phyloP scores from a whole-genome alignment of 805 yeast species.

The Komagataella ulmi region DNA sequence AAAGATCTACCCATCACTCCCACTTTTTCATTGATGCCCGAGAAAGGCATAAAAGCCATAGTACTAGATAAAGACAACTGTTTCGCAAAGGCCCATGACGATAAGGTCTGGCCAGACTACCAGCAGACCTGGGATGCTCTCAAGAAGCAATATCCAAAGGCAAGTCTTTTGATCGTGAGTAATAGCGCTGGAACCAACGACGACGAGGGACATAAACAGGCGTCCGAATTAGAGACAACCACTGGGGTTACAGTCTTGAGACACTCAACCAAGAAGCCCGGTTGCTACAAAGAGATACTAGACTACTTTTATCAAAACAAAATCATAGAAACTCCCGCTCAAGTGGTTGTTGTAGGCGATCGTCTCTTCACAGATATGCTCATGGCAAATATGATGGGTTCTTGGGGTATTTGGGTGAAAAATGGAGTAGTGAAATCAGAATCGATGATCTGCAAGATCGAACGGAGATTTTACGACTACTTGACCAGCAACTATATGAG shows the following conservation, averaged over 20 bases:
- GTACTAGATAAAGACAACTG: conserved; percentile 94
- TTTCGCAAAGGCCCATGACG: conserved; percentile 74
- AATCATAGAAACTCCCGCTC: conserved; percentile 31
- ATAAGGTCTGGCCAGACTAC: conserved; percentile 70
- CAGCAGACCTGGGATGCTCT: conserved; percentile 40
- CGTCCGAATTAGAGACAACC: conserved; percentile 40
- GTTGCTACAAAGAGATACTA: conserved; percentile 59
- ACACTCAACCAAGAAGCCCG: conserved; percentile 72
- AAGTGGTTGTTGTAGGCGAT: conserved; percentile 84
- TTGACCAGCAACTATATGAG: neutral
- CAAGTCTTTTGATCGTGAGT: conserved; percentile 62
- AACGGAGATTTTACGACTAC: conserved; percentile 22
- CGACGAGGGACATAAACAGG: conserved; percentile 48
- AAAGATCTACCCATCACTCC: conserved; percentile 36
- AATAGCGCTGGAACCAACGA: conserved; percentile 89
- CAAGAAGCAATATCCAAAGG: conserved; percentile 44
- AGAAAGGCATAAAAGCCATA: conserved; percentile 47
- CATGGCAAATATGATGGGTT: conserved; percentile 91
- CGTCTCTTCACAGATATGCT: conserved; percentile 81
- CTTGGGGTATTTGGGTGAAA: conserved; percentile 71
- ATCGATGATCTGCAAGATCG: conserved; percentile 37
- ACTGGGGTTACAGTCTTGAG: conserved; percentile 62
- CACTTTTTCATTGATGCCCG: conserved; percentile 21
- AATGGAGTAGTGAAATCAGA: conserved; percentile 57
- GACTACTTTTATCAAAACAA: conserved; percentile 40